A percentile compares a stretch with the other conserved stretches of the same genome.
Conservation (phyloP, 257 asterid species). For the Ilex aquifolium region DNA sequence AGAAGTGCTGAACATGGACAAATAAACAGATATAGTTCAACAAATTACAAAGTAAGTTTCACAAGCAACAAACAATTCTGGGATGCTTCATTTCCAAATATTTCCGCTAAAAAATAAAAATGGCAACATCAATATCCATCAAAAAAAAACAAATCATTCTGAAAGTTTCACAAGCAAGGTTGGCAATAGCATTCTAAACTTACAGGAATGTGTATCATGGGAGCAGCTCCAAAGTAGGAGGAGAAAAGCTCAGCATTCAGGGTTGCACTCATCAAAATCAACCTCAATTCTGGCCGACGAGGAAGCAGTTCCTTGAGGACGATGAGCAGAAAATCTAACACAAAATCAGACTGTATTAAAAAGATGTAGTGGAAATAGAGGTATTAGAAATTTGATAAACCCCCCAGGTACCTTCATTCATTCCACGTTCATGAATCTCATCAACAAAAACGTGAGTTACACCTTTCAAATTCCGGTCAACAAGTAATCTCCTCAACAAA, state of each 20-base stretch:
- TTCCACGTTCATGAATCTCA: slow-evolving; percentile 96
- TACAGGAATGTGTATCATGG: slow-evolving; percentile 80
- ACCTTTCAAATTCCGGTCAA: slow-evolving; percentile 81
- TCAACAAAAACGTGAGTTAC: slow-evolving; percentile 83
- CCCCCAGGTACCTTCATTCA: slow-evolving; percentile 75
- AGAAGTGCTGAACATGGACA: no score
- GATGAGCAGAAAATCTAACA: slow-evolving; percentile 86
- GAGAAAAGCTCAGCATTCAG: slow-evolving; percentile 90
- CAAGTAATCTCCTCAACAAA: slow-evolving; percentile 74
- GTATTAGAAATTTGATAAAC: not conserved
- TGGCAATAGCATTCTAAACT: slow-evolving; percentile 18
- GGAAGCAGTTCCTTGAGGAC: slow-evolving; percentile 92
- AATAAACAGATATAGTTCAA: no score
- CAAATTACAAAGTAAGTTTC: no score
- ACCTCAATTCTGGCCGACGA: slow-evolving; percentile 73
- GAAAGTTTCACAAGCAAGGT: not conserved
- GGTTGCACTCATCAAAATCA: slow-evolving; percentile 93
- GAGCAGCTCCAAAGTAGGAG: slow-evolving; percentile 82
- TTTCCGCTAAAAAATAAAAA: no score
- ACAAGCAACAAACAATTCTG: no score
- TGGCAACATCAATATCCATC: not conserved
- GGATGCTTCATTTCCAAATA: no score
- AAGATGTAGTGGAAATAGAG: slow-evolving; percentile 10
- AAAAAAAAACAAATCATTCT: not conserved
- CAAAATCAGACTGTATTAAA: slow-evolving; percentile 22